Evolutionary conservation across 352 stramenopile genomes (phyloP), one percentile per base, ranked within the genome.

Genomic region (Thraustochytrium striatum): DNA sequence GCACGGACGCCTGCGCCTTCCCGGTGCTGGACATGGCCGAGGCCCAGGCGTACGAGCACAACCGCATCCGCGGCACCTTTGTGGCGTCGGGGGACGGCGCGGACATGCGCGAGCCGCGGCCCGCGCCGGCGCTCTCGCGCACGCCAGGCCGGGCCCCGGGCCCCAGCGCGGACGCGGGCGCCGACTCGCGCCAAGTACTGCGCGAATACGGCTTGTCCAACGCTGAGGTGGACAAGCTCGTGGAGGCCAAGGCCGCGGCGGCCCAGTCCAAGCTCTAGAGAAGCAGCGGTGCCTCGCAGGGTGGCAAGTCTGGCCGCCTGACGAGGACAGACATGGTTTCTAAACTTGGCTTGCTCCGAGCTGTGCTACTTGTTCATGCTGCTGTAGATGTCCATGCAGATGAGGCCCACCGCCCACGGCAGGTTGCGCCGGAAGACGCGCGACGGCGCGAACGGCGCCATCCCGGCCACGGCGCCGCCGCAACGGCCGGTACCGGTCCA

Each of bases 331-430:
- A n/a, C n/a, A n/a, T n/a, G 5, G 39, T 47, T 47, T 13, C 13
- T 13, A 13, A 13, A 5, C 39, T 47, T 13, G 5, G 5, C 39
- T 47, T 47, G 5, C 39, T 47, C 13, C 39, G 39, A 13, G 5
- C 32, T 35, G 11, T 33, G 36, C 32, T 5, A 52, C 59, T 70
- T 70, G 59, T 53, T 70, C 3, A 33, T 38, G 38, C 59, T 38
- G 59, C 59, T 70, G 65, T 75, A 75, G n/a, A 75, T 43, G 30
- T 75, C 65, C 65, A 75, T 75, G 50, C 65, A 39, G 8, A 75
- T 43, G 9, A 75, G 65, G 19, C 41, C 65, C 5, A 75, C 41
- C 1, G 65, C 65, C 65, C 65, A 75, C 25, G 65, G 65, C 32
- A 75, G 47, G 50, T 38, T 75, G 47, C 65, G 65, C 8, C 65